Conservation (phyloP, 129 eudicot species). For the Artemisia argyi region DNA sequence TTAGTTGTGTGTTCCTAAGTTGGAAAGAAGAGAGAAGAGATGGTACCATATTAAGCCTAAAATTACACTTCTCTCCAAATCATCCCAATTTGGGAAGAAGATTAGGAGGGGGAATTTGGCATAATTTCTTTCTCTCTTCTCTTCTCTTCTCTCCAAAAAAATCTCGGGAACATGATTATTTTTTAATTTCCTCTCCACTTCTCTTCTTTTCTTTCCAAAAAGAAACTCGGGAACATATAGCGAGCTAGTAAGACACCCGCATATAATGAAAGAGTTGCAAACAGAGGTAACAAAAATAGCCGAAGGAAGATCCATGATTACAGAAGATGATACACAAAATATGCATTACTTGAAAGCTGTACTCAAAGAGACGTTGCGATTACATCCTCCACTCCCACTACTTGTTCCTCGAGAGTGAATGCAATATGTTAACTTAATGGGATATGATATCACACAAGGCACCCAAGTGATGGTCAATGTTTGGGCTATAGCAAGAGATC, state of each 20-base stretch:
- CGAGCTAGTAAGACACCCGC: slow-evolving; percentile 26
- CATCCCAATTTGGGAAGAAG: no score
- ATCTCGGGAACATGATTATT: no score
- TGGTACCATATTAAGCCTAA: no score
- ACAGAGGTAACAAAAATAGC: slow-evolving; percentile 12
- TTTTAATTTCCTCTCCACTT: no score
- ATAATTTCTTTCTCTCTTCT: no score
- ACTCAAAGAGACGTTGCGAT: slow-evolving; percentile 21
- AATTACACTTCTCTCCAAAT: no score
- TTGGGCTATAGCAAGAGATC: slow-evolving; percentile 37
- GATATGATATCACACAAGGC: slow-evolving; percentile 15
- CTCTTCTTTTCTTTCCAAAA: no score
- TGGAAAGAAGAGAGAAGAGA: no score
- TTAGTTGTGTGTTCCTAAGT: no score
- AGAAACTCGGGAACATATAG: no score
- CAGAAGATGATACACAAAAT: slow-evolving; percentile 14
- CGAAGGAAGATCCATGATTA: slow-evolving; percentile 21
- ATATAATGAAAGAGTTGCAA: slow-evolving; percentile 17
- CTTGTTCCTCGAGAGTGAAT: slow-evolving; percentile 21
- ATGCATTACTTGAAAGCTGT: slow-evolving; percentile 28
- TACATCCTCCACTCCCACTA: slow-evolving; percentile 22
- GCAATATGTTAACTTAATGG: slow-evolving; percentile 14
- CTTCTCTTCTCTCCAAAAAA: no score
- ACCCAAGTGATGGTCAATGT: slow-evolving; percentile 41
- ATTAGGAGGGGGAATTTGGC: no score